These are phyloP conservation scores for Aspergillus haitiensis DNA, from an alignment of 495 filamentous ascomycete species.

Conservation along the genomic window DNA sequence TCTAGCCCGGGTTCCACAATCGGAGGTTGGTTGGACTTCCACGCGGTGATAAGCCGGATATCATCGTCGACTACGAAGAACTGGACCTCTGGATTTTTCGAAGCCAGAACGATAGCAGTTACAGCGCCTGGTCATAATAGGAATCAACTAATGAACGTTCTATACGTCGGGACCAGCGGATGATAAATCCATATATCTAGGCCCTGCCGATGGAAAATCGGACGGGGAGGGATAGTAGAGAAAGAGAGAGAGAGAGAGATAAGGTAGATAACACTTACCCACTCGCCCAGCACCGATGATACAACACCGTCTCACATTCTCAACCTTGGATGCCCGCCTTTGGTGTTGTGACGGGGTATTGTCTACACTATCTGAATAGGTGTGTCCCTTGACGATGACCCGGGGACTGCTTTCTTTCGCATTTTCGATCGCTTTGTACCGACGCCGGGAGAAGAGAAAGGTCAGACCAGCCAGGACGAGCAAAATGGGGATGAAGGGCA, in stretches of 20 bases:
- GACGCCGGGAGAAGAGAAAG: conserved; percentile 20
- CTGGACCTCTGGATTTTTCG: conserved; percentile 63
- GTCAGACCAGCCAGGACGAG: conserved; percentile 22
- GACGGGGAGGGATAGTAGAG: too few species aligned
- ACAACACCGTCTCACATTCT: conserved; percentile 24
- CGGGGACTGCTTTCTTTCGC: conserved; percentile 4
- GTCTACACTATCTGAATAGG: conserved; percentile 24
- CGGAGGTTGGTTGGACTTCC: conserved; percentile 72
- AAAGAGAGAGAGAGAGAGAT: neutral
- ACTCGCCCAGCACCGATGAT: conserved; percentile 24
- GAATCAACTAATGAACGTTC: neutral
- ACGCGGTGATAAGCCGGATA: conserved; percentile 60
- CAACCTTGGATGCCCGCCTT: conserved; percentile 8
- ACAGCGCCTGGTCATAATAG: conserved; percentile 56
- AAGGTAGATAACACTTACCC: conserved; percentile 11
- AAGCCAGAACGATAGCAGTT: conserved; percentile 71
- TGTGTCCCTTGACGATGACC: conserved; percentile 28
- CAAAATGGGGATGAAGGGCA: conserved; percentile 22
- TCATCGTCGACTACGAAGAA: conserved; percentile 75
- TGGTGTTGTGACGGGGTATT: conserved; percentile 1
- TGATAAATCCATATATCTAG: too few species aligned
- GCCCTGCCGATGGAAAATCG: too few species aligned
- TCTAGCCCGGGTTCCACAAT: conserved; percentile 53
- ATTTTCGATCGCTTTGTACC: conserved; percentile 17
- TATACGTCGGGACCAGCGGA: too few species aligned